Percentiles rank a stretch among this genome's conserved stretches.
phyloP scores from a whole-genome alignment of 1,284 basidiomycete genomes.

The Amylostereum chailletii region DNA sequence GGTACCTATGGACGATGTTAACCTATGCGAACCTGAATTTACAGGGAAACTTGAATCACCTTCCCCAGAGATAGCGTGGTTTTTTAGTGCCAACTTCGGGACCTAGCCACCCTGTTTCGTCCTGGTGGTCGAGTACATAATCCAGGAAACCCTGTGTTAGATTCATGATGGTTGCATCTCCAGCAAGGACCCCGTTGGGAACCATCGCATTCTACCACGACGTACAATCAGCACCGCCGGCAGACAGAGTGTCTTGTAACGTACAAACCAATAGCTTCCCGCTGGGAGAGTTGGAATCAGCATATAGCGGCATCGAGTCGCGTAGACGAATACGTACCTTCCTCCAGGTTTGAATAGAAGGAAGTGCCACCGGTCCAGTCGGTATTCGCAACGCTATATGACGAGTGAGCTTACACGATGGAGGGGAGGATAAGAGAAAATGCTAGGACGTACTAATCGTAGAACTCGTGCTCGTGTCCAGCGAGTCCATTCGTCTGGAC shows the following conservation, averaged over 20 bases:
- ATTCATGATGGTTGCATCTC: slow-evolving; percentile 34
- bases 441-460: slow-evolving; percentile 32
- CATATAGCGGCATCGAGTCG: background rate
- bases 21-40: background rate
- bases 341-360: slow-evolving; percentile 44
- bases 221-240: background rate
- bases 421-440: background rate
- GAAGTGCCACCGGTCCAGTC: slow-evolving; percentile 47
- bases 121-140: slow-evolving; percentile 46
- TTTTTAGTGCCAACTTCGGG: slow-evolving; percentile 47
- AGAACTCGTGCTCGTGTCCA: slow-evolving; percentile 49
- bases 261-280: slow-evolving; percentile 53
- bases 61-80: slow-evolving; percentile 47
- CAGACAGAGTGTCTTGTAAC: slow-evolving; percentile 14
- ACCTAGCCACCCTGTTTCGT: slow-evolving; percentile 48
- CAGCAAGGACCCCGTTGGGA: slow-evolving; percentile 37
- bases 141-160: slow-evolving; percentile 42
- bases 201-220: slow-evolving; percentile 42
- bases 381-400: slow-evolving; percentile 34
- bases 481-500: slow-evolving; percentile 47
- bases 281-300: slow-evolving; percentile 21
- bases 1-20: slow-evolving; percentile 27
- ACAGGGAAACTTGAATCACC: slow-evolving; percentile 20
- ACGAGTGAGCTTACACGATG: background rate
- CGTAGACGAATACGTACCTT: slow-evolving; percentile 28